Base-by-base conservation (phyloP, 1,284 basidiomycete species). In the Apiotrichum siamense region DNA sequence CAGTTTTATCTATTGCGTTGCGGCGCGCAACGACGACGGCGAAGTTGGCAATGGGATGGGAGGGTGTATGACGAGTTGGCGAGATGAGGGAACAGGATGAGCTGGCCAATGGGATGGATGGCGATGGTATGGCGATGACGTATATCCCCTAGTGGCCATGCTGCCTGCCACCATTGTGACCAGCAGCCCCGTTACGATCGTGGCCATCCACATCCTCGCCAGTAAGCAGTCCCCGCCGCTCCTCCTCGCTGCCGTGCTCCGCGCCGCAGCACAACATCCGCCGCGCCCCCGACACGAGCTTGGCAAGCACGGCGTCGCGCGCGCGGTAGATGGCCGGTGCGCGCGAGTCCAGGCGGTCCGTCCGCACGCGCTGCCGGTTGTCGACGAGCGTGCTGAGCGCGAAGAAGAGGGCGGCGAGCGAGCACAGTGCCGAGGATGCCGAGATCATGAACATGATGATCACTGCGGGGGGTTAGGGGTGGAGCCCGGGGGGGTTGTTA, bases 401-500 rank as follows among this genome's bases (percentile, higher is more conserved):
- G 33, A 82, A 75, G 47, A 82, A 73, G 1, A 84, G 83, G 2
- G 81, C 80, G 43, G 80, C 74, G 52, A 87, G 83, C 7, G 82
- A 78, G 6, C 83, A 80, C 23, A 90, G 79, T 1, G 83, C 81
- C 0, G 84, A 85, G 49, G 81, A 80, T 0, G 87, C 83, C 2
- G 84, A 83, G 48, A 91, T 87, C 84, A 90, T 87, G 72, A 91
- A 90, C 83, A 89, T 87, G 74, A 90, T 88, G 53, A 90, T 83
- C 84, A 88, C 75, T 76, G 47, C 3, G 20, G 13, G 41, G n/a
- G n/a, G n/a, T n/a, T n/a, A n/a, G n/a, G n/a, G n/a, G n/a, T n/a
- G n/a, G n/a, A n/a, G n/a, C n/a, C n/a, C n/a, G n/a, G n/a, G n/a
- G n/a, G n/a, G n/a, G n/a, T n/a, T n/a, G n/a, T n/a, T n/a, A n/a